Evolutionary conservation across 2,329 filamentous ascomycete species (phyloP), one percentile per base, ranked within the genome.

Genomic region (Daldinia sp.): DNA sequence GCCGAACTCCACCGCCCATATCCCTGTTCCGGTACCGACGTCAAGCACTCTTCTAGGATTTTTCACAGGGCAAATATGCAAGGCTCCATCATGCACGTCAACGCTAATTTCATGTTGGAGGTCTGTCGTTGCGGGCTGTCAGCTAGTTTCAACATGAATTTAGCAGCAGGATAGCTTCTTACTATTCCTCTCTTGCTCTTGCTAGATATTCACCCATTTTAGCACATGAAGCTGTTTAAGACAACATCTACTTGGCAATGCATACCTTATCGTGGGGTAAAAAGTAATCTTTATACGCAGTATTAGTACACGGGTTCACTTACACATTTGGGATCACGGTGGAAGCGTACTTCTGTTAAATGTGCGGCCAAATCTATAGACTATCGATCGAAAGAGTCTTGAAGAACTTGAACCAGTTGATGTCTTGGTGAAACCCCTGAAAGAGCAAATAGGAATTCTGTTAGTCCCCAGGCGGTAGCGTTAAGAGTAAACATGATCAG

Each of bases 1-100:
- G 71, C 64, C 73, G 71, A 61, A 68, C 37, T 74, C 73, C 49
- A 73, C 45, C 35, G 72, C 71, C 73, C 73, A 75, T 52, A 70
- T 50, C 19, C 73, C 73, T 4, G 71, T 72, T 1, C 73, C 73
- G 9, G 73, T 72, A 49, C 73, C 73, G 30, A 75, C 62, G 15
- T 75, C 73, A 25, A 75, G 65, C 9, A 71, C 72, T 43, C 66
- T 68, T 51, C 66, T 71, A 15, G 73, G 68, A 19, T 65, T 70
- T 11, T 55, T 58, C 34, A 73, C 63, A 17, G 73, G 73, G 21
- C 68, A 71, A 27, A 75, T 58, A 56, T 74, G 67, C 29, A 73
- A 68, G 32, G 67, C 70, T 19, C 69, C 70, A 32, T 73, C 71
- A 37, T 74, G 72, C 1, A 74, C 66, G 32, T 73, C 71, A 15